Evolutionary conservation across 139 green algal genomes (phyloP).

Genomic region (Chlamydomonas sphaeroides): DNA sequence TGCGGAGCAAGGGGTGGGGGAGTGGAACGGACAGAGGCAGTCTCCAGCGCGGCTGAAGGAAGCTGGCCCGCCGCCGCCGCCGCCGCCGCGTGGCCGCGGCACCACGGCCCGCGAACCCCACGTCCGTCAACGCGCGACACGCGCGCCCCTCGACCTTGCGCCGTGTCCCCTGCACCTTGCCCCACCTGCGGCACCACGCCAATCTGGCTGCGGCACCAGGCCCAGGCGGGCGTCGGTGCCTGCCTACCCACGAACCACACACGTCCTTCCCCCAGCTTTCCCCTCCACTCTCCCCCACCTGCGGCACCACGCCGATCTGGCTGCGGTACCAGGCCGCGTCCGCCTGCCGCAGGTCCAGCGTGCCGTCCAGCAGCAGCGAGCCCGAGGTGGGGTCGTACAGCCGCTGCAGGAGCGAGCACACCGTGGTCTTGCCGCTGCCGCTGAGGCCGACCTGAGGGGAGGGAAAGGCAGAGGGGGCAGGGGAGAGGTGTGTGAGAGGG

Average conservation of each 20-base stretch:
- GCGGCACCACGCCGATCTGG: slow-evolving; percentile 74
- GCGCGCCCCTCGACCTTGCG: too few species aligned
- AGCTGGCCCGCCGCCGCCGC: too few species aligned
- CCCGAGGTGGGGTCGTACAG: slow-evolving; percentile 79
- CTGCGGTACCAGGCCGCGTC: slow-evolving; percentile 74
- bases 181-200: slow-evolving; percentile 72
- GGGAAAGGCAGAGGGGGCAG: not conserved
- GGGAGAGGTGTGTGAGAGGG: not conserved
- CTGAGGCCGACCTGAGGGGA: slow-evolving; percentile 50
- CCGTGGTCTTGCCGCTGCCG: slow-evolving; percentile 78
- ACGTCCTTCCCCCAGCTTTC: too few species aligned
- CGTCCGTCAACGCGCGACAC: too few species aligned
- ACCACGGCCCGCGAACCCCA: too few species aligned
- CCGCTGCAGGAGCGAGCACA: slow-evolving; percentile 80
- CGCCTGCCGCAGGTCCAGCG: slow-evolving; percentile 46
- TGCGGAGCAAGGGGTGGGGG: too few species aligned
- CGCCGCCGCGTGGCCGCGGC: too few species aligned
- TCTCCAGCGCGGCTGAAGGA: too few species aligned
- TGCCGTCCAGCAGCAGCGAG: slow-evolving; percentile 41
- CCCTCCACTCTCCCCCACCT: slow-evolving; percentile 38
- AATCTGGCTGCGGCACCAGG: slow-evolving; percentile 74
- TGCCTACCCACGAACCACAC: too few species aligned
- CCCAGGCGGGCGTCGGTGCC: too few species aligned
- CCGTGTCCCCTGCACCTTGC: not conserved
- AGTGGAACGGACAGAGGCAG: too few species aligned